These are phyloP conservation scores for Sporothrix schenckii DNA, from an alignment of 2,329 filamentous ascomycete genomes.

Conservation along the genomic window DNA sequence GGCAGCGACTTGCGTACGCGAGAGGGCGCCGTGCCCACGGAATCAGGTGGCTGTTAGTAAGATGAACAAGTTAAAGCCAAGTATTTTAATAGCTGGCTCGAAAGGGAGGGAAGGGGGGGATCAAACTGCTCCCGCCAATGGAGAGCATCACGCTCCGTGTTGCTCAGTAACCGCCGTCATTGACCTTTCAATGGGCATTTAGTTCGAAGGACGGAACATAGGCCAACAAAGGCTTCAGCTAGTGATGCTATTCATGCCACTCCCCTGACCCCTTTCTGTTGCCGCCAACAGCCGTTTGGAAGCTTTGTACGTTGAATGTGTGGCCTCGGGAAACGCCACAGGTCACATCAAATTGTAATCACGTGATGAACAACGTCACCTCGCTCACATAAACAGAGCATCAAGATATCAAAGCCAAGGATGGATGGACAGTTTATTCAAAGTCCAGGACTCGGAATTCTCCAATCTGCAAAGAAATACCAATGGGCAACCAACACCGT, in stretches of 20 bases:
- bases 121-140: slow-evolving; percentile 1
- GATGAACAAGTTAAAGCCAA: background rate
- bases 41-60: slow-evolving; percentile 9
- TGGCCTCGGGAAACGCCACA: background rate
- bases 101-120: background rate
- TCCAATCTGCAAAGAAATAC: too few relatives aligned
- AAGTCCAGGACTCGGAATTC: background rate
- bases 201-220: background rate
- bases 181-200: background rate
- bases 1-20: background rate
- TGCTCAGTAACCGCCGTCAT: slow-evolving; percentile 1
- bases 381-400: background rate
- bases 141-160: background rate
- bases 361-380: background rate
- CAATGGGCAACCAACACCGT: background rate
- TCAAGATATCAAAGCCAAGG: background rate
- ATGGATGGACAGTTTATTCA: background rate
- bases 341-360: background rate
- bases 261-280: slow-evolving; percentile 4
- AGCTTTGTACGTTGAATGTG: background rate
- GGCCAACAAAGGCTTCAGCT: background rate
- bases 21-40: background rate
- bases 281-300: background rate
- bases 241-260: background rate
- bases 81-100: background rate